Base-by-base conservation (phyloP, 768 basidiomycete genomes). In the Arthromyces matolae region DNA sequence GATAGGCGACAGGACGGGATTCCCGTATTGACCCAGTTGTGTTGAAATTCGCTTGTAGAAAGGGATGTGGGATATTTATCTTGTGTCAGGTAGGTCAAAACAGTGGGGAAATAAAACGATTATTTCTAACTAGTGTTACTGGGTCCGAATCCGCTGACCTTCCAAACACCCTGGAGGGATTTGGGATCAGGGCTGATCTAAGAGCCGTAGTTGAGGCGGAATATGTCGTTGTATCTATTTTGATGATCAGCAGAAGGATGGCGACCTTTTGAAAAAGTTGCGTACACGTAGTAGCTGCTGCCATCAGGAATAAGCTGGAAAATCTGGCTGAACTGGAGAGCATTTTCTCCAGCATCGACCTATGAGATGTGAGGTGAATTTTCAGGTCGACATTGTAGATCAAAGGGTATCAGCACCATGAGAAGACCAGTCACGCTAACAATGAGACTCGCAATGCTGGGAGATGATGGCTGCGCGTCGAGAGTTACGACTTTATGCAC, bases 381-480 rank as follows among this genome's bases (percentile, higher is more conserved):
- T 22, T 16, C 33, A 35, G 25, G 34, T 38, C 24, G 9, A 20
- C 14, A 42, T 41, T 34, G 24, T 22, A 23, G 19, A 33, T 18
- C 39, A 2, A 14, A 5, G 10, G 2, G 31, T 42, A 23, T 34
- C 69, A 81, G 53, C 55, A 90, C 94, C 37, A 85, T 28, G 29
- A 97, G 72, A 36, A 82, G 65, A 3, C 95, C 95, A n/a, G 93
- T 96, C 16, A 98, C 92, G 63, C 83, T 82, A 49, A 97, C 91
- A 40, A 91, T 65, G 50, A 83, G 65, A 55, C 80, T 83, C 1
- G 81, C 76, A 8, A 76, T 61, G 7, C 67, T 56, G 2, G 71
- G 65, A 5, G 77, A 76, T 1, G 93, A 89, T 1, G 94, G 95
- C 65, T 98, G 96, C 10, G 84, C 88, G 64, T 96, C 93, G 33